These are phyloP conservation scores for Dipodascus albidus DNA, from an alignment of 805 yeast species.

Conservation along the genomic window DNA sequence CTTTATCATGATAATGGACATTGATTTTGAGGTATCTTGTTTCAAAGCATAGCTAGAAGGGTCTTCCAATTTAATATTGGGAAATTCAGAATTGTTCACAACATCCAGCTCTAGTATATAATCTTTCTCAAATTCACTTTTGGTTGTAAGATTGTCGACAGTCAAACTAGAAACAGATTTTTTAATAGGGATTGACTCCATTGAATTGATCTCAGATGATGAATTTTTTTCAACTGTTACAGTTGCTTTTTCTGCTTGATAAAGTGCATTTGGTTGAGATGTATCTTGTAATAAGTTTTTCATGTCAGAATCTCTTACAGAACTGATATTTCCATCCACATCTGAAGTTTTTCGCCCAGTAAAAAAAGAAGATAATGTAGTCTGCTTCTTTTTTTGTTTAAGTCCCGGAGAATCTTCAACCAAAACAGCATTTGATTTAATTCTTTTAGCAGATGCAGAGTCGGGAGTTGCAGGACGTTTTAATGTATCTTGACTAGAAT, in stretches of 20 bases:
- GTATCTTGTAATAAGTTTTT: no score
- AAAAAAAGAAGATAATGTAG: background rate
- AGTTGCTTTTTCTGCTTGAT: no score
- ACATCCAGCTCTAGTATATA: background rate
- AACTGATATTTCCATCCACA: no score
- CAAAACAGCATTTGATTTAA: conserved; percentile 1
- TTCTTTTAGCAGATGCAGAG: background rate
- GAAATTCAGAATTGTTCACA: background rate
- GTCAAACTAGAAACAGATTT: no score
- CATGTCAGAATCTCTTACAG: no score
- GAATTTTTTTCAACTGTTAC: no score
- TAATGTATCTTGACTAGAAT: background rate
- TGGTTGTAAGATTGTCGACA: no score
- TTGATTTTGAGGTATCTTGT: conserved; percentile 5
- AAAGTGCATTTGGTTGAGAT: no score
- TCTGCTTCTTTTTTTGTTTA: background rate
- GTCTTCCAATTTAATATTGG: background rate
- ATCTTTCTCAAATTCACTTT: no score
- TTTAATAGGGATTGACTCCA: no score
- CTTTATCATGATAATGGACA: conserved; percentile 34
- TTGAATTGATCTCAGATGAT: no score
- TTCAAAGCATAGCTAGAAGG: background rate
- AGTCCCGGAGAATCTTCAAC: background rate
- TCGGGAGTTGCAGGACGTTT: conserved; percentile 2
- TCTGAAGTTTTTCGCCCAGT: background rate